Evolutionary conservation across 768 basidiomycete species (phyloP), one percentile per base, ranked within the genome.

Genomic region (Neoboletus subvelutipes): DNA sequence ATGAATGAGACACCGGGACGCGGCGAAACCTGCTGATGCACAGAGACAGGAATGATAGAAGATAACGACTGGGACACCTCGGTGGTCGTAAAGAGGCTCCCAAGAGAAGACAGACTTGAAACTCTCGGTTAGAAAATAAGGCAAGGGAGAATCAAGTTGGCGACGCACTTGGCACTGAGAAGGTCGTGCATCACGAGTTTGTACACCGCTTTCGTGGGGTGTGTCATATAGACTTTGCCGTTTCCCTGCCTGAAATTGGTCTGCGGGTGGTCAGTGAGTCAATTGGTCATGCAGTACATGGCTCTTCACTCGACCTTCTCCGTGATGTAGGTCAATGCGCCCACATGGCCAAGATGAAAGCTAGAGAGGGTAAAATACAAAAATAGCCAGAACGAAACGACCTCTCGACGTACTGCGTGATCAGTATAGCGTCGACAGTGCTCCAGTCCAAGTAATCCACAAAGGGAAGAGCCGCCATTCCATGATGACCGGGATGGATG

Each of bases 121-220:
- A 24, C 9, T 11, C 37, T 20, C 13, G 36, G 45, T 59, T 17
- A 60, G 34, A 34, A 37, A 40, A 57, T 11, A 51, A 52, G 33
- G 20, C 12, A 26, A 48, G 28, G n/a, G 9, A 24, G 2, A 41
- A 42, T 17, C 46, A 1, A 45, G 31, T 13, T 18, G 31, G 17
- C 4, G 20, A 75, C 83, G 49, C 46, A 94, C 94, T 91, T 85
- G 82, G 90, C 93, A 31, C 92, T 85, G 52, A 98, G 87, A 67
- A 90, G 95, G 68, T 98, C 96, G 71, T 95, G 93, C 95, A 98
- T 98, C 80, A 98, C 94, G 71, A 95, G 91, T 60, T 94, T 94
- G 77, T 98, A 94, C 49, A 98, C 83, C 3, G 93, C 95, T 73
- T 98, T 99, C 12, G 96, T 99, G 2, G 96, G 93, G 73, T 94